Evolutionary conservation across 345 rosid genomes (phyloP).

Genomic region (Hibiscus syriacus): DNA sequence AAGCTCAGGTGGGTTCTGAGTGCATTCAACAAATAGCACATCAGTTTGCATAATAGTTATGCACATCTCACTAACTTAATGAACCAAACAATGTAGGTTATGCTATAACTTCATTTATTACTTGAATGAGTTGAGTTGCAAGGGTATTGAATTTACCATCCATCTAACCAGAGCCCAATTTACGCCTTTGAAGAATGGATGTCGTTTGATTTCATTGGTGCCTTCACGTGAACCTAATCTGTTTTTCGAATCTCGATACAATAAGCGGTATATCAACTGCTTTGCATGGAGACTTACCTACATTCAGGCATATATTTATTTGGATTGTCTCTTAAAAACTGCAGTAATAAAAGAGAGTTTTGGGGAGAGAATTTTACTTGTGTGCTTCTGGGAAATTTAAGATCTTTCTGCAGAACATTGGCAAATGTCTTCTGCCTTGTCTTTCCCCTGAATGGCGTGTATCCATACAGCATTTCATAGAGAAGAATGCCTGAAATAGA

Average conservation of each 20-base stretch:
- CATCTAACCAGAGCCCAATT: slow-evolving; percentile 91
- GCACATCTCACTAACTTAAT: not conserved
- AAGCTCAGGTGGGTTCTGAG: slow-evolving; percentile 71
- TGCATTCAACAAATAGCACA: not conserved
- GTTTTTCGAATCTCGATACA: slow-evolving; percentile 77
- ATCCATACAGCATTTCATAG: slow-evolving; percentile 94
- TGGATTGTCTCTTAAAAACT: not conserved
- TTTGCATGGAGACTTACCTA: slow-evolving; percentile 75
- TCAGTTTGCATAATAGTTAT: not conserved
- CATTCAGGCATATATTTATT: not conserved
- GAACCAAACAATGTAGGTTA: not conserved
- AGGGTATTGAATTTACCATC: slow-evolving; percentile 40
- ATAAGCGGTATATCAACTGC: slow-evolving; percentile 64
- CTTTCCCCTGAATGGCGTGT: slow-evolving; percentile 95
- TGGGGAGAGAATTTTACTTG: slow-evolving; percentile 31
- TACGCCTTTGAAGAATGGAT: slow-evolving; percentile 68
- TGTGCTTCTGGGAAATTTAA: slow-evolving; percentile 67
- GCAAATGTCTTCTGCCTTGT: slow-evolving; percentile 90
- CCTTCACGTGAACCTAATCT: slow-evolving; percentile 83
- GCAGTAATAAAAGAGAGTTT: not conserved
- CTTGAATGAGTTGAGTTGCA: not conserved
- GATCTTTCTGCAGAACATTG: slow-evolving; percentile 78
- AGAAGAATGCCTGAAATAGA: slow-evolving; percentile 77
- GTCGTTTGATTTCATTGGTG: slow-evolving; percentile 78
- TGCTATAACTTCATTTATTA: not conserved